Evolutionary conservation across 306 rosid genomes (phyloP).

Genomic region (Sesbania bispinosa): DNA sequence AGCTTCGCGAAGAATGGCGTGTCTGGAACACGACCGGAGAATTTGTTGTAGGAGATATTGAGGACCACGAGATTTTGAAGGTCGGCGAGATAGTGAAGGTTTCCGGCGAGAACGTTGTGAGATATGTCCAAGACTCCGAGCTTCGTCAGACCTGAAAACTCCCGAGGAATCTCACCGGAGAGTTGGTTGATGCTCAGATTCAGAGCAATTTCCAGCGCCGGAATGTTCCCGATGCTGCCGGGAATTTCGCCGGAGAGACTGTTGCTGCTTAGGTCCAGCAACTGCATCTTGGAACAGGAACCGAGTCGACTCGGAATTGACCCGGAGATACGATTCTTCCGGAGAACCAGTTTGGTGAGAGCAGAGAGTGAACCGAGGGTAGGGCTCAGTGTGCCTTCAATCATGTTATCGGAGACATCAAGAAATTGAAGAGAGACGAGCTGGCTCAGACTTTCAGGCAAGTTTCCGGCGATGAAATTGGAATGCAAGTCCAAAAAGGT

Average conservation of each 20-base stretch:
- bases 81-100: slow-evolving; percentile 52
- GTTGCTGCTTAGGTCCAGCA: slow-evolving; percentile 72
- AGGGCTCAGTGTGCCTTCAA: slow-evolving; percentile 56
- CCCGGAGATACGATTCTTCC: slow-evolving; percentile 63
- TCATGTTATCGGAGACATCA: slow-evolving; percentile 67
- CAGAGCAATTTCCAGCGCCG: slow-evolving; percentile 72
- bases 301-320: slow-evolving; percentile 59
- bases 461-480: slow-evolving; percentile 53
- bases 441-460: slow-evolving; percentile 49
- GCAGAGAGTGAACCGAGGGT: slow-evolving; percentile 52
- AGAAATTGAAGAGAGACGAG: slow-evolving; percentile 64
- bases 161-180: slow-evolving; percentile 60
- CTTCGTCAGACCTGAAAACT: slow-evolving; percentile 54
- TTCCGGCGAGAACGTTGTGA: slow-evolving; percentile 68
- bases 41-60: slow-evolving; percentile 72
- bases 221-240: slow-evolving; percentile 54
- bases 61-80: slow-evolving; percentile 86
- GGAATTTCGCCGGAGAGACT: slow-evolving; percentile 56
- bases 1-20: slow-evolving; percentile 81
- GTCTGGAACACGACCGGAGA: slow-evolving; percentile 75
- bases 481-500: slow-evolving; percentile 80
- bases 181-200: slow-evolving; percentile 78
- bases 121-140: slow-evolving; percentile 83
- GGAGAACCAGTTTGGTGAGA: slow-evolving; percentile 62
- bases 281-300: slow-evolving; percentile 56